Evolutionary conservation across 2,329 filamentous ascomycete species (phyloP), one percentile per base, ranked within the genome.

Genomic region (Leptographium lundbergii): DNA sequence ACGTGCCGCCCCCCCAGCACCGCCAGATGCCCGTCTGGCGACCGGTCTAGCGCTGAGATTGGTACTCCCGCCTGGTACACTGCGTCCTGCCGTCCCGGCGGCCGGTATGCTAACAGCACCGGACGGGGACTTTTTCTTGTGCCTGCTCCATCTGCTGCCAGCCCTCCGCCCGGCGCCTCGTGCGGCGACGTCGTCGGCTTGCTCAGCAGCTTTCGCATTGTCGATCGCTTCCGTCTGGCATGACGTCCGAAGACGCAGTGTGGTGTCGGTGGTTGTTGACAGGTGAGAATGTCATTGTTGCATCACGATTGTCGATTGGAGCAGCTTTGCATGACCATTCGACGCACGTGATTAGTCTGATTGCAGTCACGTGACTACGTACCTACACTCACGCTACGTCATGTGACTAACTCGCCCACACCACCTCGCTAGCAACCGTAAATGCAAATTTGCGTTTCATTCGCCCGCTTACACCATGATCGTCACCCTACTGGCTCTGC

Each of bases 1-100:
- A 85, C 74, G 63, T 85, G 81, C 51, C 76, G 74, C 6, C 83
- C 81, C 9, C 76, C 83, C 50, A 86, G 71, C 3, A 85, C 76
- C 39, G 79, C 81, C 52, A 75, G 72, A 39, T 74, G 75, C 59
- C 79, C 77, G 66, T 85, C 81, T 59, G 79, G 74, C 1, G 82
- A 81, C 39, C 76, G 75, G 66, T 85, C 82, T 63, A 86, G 72
- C 64, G 78, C 81, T 47, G 77, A 69, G 36, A 86, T 78, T 6
- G 83, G 81, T 1, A 73, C 75, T 34, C 76, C 74, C 1, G 78
- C 77, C 14, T 72, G 65, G 64, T 81, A 80, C 13, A 76, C 69
- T 47, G 77, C 78, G 63, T 84, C 77, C 63, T 84, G 83, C 10
- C 81, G 79, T 62, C 76, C 77, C 50, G 70, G 73, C 0, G 80